Conservation (phyloP, 2,329 filamentous ascomycete genomes). For the Thielaviopsis euricoi region DNA sequence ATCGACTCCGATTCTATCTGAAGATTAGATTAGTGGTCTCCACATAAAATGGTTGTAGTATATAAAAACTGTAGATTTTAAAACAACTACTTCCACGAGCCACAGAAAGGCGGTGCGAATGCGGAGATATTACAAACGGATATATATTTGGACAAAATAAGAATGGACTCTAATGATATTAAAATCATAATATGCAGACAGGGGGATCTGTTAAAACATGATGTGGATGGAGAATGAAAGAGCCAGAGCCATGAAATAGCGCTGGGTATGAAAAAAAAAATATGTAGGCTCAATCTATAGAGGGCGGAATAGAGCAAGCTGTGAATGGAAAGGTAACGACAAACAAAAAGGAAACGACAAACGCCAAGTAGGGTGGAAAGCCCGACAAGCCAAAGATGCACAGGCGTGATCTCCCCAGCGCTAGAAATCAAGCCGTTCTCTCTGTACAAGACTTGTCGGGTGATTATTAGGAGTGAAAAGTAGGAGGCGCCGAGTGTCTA, state of each 20-base stretch:
- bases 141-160: not conserved
- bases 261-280: slow-evolving; percentile 1
- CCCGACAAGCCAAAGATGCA: not conserved
- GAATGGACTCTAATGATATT: slow-evolving; percentile 7
- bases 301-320: not conserved
- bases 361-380: not conserved
- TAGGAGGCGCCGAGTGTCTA: not conserved
- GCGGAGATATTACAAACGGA: not conserved
- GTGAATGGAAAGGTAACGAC: slow-evolving; percentile 1
- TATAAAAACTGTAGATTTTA: not conserved
- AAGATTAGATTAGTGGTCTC: not conserved
- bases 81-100: not conserved
- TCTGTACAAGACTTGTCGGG: not conserved
- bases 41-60: not conserved
- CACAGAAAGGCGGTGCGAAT: not conserved
- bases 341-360: slow-evolving; percentile 1
- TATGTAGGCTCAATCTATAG: not conserved
- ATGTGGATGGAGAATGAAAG: slow-evolving; percentile 4
- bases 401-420: not conserved
- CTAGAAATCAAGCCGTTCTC: not conserved
- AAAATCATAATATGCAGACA: slow-evolving; percentile 8
- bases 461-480: not conserved
- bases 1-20: not conserved
- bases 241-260: not conserved
- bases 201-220: slow-evolving; percentile 2